phyloP scores from a whole-genome alignment of 1,139 yeast species.

The Saccharomyces uvarum region DNA sequence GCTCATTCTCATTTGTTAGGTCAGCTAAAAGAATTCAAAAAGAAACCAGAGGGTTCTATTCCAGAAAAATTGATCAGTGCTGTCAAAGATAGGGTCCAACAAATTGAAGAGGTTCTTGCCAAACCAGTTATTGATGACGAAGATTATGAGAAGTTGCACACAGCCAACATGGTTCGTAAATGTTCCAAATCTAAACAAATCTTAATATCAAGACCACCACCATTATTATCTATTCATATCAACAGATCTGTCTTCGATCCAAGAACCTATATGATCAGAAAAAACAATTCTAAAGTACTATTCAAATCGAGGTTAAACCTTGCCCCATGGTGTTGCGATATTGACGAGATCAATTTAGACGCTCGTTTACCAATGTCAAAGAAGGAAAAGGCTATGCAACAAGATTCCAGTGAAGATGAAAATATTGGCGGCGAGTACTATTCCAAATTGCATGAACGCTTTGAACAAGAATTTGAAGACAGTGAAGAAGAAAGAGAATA shows the following conservation, averaged over 20 bases:
- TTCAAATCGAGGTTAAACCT: conserved; percentile 65
- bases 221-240: conserved; percentile 74
- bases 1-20: conserved; percentile 46
- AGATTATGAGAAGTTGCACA: conserved; percentile 62
- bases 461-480: conserved; percentile 30
- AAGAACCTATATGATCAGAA: conserved; percentile 70
- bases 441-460: conserved; percentile 24
- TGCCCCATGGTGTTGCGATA: conserved; percentile 61
- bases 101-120: conserved; percentile 49
- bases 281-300: conserved; percentile 73
- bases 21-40: conserved; percentile 35
- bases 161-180: conserved; percentile 66
- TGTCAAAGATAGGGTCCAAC: conserved; percentile 45
- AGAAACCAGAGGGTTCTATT: conserved; percentile 20
- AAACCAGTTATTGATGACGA: conserved; percentile 74
- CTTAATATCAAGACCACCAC: conserved; percentile 73
- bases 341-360: conserved; percentile 65
- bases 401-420: conserved; percentile 31
- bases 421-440: conserved; percentile 28
- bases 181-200: conserved; percentile 79
- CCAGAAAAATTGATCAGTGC: conserved; percentile 39
- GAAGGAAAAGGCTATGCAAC: conserved; percentile 35
- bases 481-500: conserved; percentile 26
- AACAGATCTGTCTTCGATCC: conserved; percentile 91
- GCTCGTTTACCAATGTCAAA: conserved; percentile 70